Conservation (phyloP, 306 rosid species). For the Prunus fruticosa region DNA sequence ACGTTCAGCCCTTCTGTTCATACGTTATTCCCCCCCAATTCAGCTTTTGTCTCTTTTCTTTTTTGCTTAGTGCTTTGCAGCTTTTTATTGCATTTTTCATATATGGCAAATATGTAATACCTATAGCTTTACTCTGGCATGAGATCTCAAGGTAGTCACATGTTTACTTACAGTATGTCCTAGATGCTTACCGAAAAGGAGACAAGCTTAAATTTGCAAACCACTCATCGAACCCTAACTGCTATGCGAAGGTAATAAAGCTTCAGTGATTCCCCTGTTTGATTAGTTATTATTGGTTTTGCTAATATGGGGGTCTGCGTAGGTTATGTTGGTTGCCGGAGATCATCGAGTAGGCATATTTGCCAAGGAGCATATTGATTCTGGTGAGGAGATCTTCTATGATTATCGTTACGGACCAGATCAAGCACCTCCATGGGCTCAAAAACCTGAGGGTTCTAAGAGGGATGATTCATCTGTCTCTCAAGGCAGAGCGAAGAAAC, state of each 20-base stretch:
- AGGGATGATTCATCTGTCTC: constrained; percentile 70
- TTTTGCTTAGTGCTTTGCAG: constrained; percentile 1
- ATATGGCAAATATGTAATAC: not conserved
- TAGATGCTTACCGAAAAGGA: constrained; percentile 97
- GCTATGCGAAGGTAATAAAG: constrained; percentile 76
- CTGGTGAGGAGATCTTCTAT: constrained; percentile 92
- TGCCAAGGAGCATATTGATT: constrained; percentile 89
- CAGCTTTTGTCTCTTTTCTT: not conserved
- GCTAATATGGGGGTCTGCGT: constrained; percentile 24
- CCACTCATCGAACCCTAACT: constrained; percentile 94
- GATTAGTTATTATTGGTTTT: constrained; percentile 13
- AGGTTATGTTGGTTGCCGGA: constrained; percentile 98
- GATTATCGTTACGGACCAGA: constrained; percentile 91
- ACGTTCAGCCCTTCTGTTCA: not conserved
- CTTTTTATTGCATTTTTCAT: not conserved
- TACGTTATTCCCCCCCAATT: not conserved
- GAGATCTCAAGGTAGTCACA: constrained; percentile 15
- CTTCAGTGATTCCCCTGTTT: constrained; percentile 10
- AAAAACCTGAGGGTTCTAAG: constrained; percentile 82
- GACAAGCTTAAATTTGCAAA: constrained; percentile 97
- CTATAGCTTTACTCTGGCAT: not conserved
- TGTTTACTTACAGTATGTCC: constrained; percentile 71
- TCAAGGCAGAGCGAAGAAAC: constrained; percentile 95
- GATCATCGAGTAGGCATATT: constrained; percentile 98
- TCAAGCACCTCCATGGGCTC: constrained; percentile 93